Evolutionary conservation across 768 basidiomycete genomes (phyloP), one percentile per base, ranked within the genome.

Genomic region (Dendrothele bispora): DNA sequence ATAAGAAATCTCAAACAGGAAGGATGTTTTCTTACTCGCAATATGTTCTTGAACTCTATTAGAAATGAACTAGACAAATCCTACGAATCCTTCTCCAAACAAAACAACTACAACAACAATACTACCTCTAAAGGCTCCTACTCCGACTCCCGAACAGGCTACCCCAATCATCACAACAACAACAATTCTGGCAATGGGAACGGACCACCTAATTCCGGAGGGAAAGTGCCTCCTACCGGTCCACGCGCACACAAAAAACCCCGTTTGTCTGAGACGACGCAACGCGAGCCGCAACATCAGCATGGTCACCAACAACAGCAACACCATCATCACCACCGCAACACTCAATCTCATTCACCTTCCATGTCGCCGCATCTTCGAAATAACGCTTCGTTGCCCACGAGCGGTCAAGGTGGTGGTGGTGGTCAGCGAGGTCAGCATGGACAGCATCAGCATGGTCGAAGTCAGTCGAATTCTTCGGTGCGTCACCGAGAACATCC

Each of bases 221-320:
- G n/a, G 12, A 88, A 83, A 61, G 73, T 69, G 3, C 84, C 80
- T 6, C 90, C 90, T 0, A 92, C 88, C 0, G 90, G 83, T 10
- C 90, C 90, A 3, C 80, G 90, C 46, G 85, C 86, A 21, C 46
- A 87, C 65, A 92, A 92, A 73, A 88, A 86, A 58, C 83, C 81
- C 14, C 83, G 90, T 10, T 67, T 90, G 5, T 83, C 86, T 11
- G 86, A 87, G 15, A 29, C 71, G 5, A 61, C 63, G 11, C 70
- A 68, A 17, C 46, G 30, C 11, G 37, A 51, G 12, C 37, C 24
- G 28, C n/a, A n/a, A n/a, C n/a, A n/a, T n/a, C n/a, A n/a, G n/a
- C n/a, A n/a, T n/a, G n/a, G n/a, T n/a, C n/a, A n/a, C n/a, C n/a
- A n/a, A n/a, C n/a, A n/a, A n/a, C n/a, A n/a, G n/a, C n/a, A n/a